Evolutionary conservation across 2,329 filamentous ascomycete genomes (phyloP), one percentile per base, ranked within the genome.

Genomic region (Alternaria consortialis): DNA sequence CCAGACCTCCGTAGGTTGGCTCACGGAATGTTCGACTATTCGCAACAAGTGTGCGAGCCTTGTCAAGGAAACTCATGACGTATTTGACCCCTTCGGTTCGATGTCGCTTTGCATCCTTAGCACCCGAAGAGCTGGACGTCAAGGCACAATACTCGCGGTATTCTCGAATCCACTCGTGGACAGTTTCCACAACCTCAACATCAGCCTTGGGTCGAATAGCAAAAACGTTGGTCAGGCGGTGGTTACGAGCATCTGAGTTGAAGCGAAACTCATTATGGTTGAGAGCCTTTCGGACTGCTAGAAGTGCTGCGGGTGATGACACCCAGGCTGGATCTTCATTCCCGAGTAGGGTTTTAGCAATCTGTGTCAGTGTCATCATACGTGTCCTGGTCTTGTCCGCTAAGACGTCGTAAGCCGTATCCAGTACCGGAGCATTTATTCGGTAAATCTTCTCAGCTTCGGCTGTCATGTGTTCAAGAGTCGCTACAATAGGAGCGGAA

Each of bases 211-310:
- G 84, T 23, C 84, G 82, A 58, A 94, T 83, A 63, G 89, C 85
- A 68, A 90, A 91, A 31, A 91, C 85, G 76, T 78, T 84, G 70
- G 79, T 87, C 72, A 82, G 74, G 73, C 77, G 84, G 77, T 77
- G 84, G 74, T 64, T 84, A 69, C 77, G 83, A 76, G 62, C 66
- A 63, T 85, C 82, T n/a, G 74, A 86, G 64, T 83, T 82, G 71
- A 93, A 91, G 29, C 83, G 86, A 54, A 88, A 82, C 8, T 89
- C 87, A 60, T 88, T 84, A 40, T 84, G 81, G 25, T 84, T 75
- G 7, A 94, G 74, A 8, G 89, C 85, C 57, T 86, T 86, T 66
- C 93, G 89, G 7, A 93, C 87, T 4, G 91, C 91, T 69, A 92
- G 91, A 5, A 93, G 77, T 8, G 85, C 83, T 29, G 82, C 83